A percentile compares a stretch with the other conserved stretches of the same genome.
These are phyloP conservation scores for Trichoderma breve DNA, from an alignment of 2,329 filamentous ascomycete genomes.

Conservation along the genomic window DNA sequence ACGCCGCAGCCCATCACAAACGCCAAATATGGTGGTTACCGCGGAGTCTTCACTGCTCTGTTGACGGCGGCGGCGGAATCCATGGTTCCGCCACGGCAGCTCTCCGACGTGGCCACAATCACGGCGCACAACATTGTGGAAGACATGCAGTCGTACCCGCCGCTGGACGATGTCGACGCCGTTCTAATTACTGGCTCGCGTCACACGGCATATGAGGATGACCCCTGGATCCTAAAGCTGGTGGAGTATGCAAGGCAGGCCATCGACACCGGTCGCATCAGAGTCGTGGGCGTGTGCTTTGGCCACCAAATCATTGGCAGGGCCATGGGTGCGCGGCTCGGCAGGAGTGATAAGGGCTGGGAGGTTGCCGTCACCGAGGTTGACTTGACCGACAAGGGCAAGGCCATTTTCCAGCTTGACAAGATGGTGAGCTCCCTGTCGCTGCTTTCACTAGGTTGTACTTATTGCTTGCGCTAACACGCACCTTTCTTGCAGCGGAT, in stretches of 20 bases:
- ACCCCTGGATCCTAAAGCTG: constrained; percentile 45
- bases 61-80: constrained; percentile 53
- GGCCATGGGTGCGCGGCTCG: constrained; percentile 39
- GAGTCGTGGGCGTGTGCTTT: constrained; percentile 53
- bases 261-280: constrained; percentile 52
- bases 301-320: constrained; percentile 49
- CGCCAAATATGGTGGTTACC: constrained; percentile 68
- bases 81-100: constrained; percentile 40
- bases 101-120: constrained; percentile 54
- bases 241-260: constrained; percentile 38
- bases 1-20: constrained; percentile 65
- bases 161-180: constrained; percentile 73
- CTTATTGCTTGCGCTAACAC: constrained; percentile 1
- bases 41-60: constrained; percentile 64
- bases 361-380: constrained; percentile 45
- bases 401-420: constrained; percentile 38
- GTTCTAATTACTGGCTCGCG: constrained; percentile 77
- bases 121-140: constrained; percentile 69
- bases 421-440: constrained; percentile 30
- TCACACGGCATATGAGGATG: constrained; percentile 46
- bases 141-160: constrained; percentile 64
- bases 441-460: neutral
- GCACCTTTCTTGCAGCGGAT: constrained; percentile 31
- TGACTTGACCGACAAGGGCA: constrained; percentile 40
- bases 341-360: constrained; percentile 42